Conservation (phyloP, 2,329 filamentous ascomycete species). For the Dactylellina parvicollis region DNA sequence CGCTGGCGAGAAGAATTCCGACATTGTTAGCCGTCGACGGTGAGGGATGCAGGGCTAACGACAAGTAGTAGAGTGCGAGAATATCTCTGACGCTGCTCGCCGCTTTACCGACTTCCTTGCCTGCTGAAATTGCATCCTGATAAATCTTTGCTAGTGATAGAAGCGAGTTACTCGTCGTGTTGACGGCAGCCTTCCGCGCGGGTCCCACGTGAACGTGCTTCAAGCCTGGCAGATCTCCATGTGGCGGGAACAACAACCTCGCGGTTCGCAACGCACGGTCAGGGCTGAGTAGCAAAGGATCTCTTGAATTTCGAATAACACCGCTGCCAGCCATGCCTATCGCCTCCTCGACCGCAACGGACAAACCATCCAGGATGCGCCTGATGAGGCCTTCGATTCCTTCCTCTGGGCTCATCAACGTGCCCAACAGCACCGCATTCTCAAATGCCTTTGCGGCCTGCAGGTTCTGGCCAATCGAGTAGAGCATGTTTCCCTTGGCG, state of each 20-base stretch:
- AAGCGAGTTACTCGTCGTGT: conserved; percentile 94
- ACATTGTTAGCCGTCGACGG: conserved; percentile 99
- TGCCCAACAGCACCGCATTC: conserved; percentile 88
- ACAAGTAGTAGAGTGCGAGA: conserved; percentile 92
- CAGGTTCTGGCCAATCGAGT: conserved; percentile 82
- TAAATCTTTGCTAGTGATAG: conserved; percentile 97
- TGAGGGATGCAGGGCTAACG: conserved; percentile 90
- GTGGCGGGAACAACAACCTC: conserved; percentile 79
- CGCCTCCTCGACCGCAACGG: conserved; percentile 63
- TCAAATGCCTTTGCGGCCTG: conserved; percentile 90
- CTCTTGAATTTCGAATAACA: conserved; percentile 61
- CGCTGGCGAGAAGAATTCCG: conserved; percentile 92
- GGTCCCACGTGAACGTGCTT: conserved; percentile 75
- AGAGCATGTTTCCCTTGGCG: conserved; percentile 98
- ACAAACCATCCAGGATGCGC: conserved; percentile 77
- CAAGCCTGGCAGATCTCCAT: conserved; percentile 82
- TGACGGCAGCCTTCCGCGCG: conserved; percentile 80
- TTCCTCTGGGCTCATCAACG: conserved; percentile 72
- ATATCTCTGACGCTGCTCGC: conserved; percentile 88
- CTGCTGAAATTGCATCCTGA: conserved; percentile 90
- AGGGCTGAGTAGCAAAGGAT: conserved; percentile 81
- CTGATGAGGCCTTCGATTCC: conserved; percentile 82
- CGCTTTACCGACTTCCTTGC: conserved; percentile 69
- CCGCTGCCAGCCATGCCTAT: conserved; percentile 58
- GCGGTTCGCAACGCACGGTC: conserved; percentile 85